phyloP scores from a whole-genome alignment of 306 rosid species.

The Lotus japonicus region DNA sequence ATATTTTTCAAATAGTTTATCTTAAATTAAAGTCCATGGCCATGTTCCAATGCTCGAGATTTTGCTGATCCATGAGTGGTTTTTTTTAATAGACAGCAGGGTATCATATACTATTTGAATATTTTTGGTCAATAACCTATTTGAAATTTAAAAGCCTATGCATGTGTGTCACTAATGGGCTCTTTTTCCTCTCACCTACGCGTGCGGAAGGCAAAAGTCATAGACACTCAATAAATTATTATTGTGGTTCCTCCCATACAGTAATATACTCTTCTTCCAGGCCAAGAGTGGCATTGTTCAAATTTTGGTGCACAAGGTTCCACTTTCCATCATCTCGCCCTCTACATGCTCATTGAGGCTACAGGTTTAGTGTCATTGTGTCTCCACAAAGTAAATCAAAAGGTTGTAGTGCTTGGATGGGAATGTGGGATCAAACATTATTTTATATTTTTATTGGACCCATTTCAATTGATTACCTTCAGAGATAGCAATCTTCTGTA shows the following conservation, averaged over 20 bases:
- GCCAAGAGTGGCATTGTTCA: constrained; percentile 7
- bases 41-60: too few relatives aligned
- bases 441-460: neutral
- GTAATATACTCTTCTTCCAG: neutral
- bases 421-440: constrained; percentile 23
- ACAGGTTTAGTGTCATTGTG: constrained; percentile 22
- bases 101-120: neutral
- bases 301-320: constrained; percentile 23
- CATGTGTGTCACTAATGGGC: neutral
- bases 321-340: constrained; percentile 10
- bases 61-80: neutral
- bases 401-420: neutral
- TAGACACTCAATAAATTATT: constrained; percentile 11
- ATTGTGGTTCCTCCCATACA: neutral
- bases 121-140: neutral
- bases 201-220: constrained; percentile 28
- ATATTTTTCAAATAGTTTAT: too few relatives aligned
- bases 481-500: constrained; percentile 8
- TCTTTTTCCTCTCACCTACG: constrained; percentile 10
- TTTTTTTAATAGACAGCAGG: neutral
- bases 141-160: neutral
- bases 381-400: constrained; percentile 31
- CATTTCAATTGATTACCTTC: constrained; percentile 1
- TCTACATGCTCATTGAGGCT: neutral
- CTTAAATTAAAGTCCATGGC: neutral